Evolutionary conservation across 148 eudicot species (phyloP), one percentile per base, ranked within the genome.

Genomic region (Silene latifolia): DNA sequence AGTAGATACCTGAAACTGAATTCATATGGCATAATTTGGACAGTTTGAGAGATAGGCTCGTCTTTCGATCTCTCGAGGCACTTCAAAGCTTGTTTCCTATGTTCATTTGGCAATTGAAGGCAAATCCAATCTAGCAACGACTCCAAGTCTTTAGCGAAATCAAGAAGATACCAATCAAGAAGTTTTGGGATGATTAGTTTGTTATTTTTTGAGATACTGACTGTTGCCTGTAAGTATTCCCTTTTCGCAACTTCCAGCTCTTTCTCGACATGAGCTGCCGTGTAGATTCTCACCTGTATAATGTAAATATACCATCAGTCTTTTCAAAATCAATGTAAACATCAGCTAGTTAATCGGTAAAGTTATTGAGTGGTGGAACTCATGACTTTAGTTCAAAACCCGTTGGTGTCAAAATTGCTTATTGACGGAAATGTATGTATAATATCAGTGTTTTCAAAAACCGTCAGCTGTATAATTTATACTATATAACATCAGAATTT

Each of bases 1-100:
- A 91, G 84, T 35, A 93, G 84, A 80, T 89, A 93, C 82, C 98
- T 83, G 87, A 93, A 93, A 76, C 89, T 88, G 85, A 89, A 93
- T 65, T 85, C 88, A 72, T 93, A 88, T 18, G 97, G 91, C 77
- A 71, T 84, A 66, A 93, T 75, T 47, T 85, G 85, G 8, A 89
- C 77, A 12, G 80, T 56, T 42, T 87, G 81, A 13, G 92, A 87
- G 7, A 91, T 82, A 68, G 88, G 80, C 65, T 86, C 85, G 24
- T 79, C 74, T 73, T 86, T 86, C 20, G 80, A 77, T 84, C 84
- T 80, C 62, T 80, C 88, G 23, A 91, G 85, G 76, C 90, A 86
- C 62, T 74, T 77, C 23, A 88, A 61, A 23, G 89, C 83, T 76
- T 86, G 86, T 8, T 86, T 86, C 44, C 97, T 74, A 69, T 86